Base-by-base conservation (phyloP, 108 stramenopile species). In the Mayamaea pseudoterrestris region DNA sequence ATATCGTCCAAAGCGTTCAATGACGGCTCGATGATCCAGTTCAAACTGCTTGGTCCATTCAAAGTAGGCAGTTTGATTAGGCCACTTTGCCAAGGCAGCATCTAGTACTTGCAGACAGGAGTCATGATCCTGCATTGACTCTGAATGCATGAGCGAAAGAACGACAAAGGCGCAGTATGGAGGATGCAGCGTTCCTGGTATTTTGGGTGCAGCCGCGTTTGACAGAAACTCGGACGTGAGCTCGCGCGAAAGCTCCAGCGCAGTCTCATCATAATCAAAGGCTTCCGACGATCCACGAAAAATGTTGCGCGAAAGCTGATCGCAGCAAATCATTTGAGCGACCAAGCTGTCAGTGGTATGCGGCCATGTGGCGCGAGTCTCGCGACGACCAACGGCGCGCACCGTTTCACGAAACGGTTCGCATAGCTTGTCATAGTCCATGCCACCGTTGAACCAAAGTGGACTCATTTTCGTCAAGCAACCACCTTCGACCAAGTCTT, bases 1-100 rank as follows among this genome's bases (percentile, higher is more conserved):
- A 49, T 78, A 85, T n/a, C 79, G 65, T 1, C 79, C 79, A 61
- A 85, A 85, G 21, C 69, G 61, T 14, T 76, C 62, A 43, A 85
- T 60, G 11, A 85, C 72, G 3, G 35, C 48, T 39, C 27, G 64
- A 46, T 85, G 83, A 1, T 71, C 57, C 34, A 59, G 35, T 22
- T 56, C 42, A 30, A 63, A 66, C 1, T 29, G 26, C 21, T 35
- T 46, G 24, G 27, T 34, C 1, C 12, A 21, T 31, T 48, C 47
- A 30, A 30, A 48, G 17, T 14, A 26, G 39, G 23, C 5, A 14
- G 32, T 4, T 2, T 30, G 30, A 17, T n/a, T 17, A 5, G 27
- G 47, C 28, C 30, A 12, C 30, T n/a, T 30, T 5, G 3, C 5
- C 6, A 29, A 5, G 7, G 27, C 47, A 7, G 32, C 30, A 9